Evolutionary conservation across 345 rosid genomes (phyloP).

Genomic region (Gynandropsis gynandra): DNA sequence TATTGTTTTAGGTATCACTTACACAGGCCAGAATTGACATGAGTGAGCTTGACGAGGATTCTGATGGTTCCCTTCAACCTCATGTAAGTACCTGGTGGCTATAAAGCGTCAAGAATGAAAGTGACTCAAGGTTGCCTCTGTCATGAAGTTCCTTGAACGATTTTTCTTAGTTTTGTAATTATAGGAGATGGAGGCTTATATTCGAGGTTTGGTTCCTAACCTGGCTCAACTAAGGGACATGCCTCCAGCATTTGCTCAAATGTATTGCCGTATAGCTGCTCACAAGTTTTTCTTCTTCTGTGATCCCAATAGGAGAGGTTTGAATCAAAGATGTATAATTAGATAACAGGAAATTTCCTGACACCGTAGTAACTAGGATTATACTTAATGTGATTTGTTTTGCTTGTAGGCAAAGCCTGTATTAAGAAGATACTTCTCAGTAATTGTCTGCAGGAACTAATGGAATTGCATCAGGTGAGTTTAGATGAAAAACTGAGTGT

Average conservation of each 20-base stretch:
- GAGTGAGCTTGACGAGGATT: constrained; percentile 99
- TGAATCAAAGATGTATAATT: too few species aligned
- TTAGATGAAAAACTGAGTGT: neutral
- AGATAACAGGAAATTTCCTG: constrained; percentile 12
- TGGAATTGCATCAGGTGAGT: constrained; percentile 97
- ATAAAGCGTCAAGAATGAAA: neutral
- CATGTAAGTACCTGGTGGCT: constrained; percentile 41
- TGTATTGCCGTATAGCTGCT: constrained; percentile 95
- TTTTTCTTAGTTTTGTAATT: constrained; percentile 17
- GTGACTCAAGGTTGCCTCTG: constrained; percentile 57
- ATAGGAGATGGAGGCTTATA: constrained; percentile 98
- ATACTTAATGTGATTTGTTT: constrained; percentile 8
- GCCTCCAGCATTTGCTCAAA: constrained; percentile 74
- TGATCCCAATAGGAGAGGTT: constrained; percentile 98
- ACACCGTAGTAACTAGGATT: too few species aligned
- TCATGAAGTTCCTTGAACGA: neutral
- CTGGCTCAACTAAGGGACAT: constrained; percentile 93
- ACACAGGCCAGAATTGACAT: constrained; percentile 98
- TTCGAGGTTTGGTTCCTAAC: constrained; percentile 88
- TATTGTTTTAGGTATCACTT: constrained; percentile 81
- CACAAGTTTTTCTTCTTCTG: constrained; percentile 99
- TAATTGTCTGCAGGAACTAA: constrained; percentile 96
- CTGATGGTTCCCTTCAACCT: constrained; percentile 95
- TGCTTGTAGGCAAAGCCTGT: constrained; percentile 77
- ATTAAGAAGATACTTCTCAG: constrained; percentile 94